These are phyloP conservation scores for Lolium rigidum DNA, from an alignment of 176 grass and related monocot genomes.

Conservation along the genomic window DNA sequence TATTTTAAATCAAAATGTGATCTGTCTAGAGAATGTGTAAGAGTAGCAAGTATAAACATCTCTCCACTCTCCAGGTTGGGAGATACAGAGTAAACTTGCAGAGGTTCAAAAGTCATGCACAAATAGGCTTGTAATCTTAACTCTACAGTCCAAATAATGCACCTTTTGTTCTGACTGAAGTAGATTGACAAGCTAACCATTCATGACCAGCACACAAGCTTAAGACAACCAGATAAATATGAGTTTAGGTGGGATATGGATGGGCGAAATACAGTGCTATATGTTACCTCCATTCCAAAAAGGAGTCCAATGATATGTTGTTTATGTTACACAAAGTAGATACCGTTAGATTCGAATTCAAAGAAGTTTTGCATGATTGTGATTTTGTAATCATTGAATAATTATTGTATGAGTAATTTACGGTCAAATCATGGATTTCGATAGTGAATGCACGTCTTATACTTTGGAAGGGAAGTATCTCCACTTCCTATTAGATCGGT, in stretches of 20 bases:
- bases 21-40: neutral
- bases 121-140: neutral
- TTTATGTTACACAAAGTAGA: neutral
- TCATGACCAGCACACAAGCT: neutral
- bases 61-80: neutral
- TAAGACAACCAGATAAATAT: neutral
- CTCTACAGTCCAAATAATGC: neutral
- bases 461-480: neutral
- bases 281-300: neutral
- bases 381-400: slow-evolving; percentile 1
- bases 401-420: neutral
- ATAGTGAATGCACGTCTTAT: neutral
- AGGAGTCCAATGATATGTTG: neutral
- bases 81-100: neutral
- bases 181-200: neutral
- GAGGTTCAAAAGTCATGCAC: neutral
- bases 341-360: neutral
- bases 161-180: neutral
- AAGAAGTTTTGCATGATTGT: neutral
- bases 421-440: neutral
- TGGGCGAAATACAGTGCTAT: neutral
- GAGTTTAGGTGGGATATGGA: neutral
- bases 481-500: too few species aligned
- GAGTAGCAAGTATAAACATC: neutral
- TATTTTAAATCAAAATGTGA: neutral